These are phyloP conservation scores for Backusella sp. DNA, from an alignment of 192 early-diverging fungal species.

Conservation along the genomic window DNA sequence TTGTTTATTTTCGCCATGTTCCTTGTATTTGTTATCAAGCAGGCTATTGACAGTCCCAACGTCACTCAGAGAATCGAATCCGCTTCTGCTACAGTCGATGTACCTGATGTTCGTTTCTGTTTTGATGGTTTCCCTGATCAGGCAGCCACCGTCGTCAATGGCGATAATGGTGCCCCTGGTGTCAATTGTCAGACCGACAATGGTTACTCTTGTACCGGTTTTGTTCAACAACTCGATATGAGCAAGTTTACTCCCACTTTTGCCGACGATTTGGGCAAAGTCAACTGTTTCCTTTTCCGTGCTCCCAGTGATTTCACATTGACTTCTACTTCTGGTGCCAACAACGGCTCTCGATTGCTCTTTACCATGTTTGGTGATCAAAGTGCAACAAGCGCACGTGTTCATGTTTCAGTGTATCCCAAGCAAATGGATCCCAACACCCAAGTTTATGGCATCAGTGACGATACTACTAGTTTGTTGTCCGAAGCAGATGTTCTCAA, in stretches of 20 bases:
- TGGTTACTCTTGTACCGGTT: constrained; percentile 24
- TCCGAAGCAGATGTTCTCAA: constrained; percentile 15
- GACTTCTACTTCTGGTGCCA: constrained; percentile 28
- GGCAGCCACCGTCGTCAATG: not conserved
- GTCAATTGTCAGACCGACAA: constrained; percentile 29
- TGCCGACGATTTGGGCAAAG: constrained; percentile 26
- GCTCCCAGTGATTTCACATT: constrained; percentile 23
- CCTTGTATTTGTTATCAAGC: constrained; percentile 31
- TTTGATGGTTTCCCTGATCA: constrained; percentile 29
- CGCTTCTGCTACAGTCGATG: constrained; percentile 23
- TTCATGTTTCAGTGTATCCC: constrained; percentile 34
- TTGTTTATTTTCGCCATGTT: constrained; percentile 33
- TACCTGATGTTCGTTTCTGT: constrained; percentile 39
- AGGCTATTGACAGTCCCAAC: constrained; percentile 34
- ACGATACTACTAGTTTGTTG: constrained; percentile 7
- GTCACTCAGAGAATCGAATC: constrained; percentile 31
- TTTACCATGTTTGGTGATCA: constrained; percentile 34
- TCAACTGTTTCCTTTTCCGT: constrained; percentile 33
- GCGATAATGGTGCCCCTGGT: constrained; percentile 19
- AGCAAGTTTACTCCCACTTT: constrained; percentile 27
- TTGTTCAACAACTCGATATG: constrained; percentile 25
- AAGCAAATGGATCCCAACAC: constrained; percentile 37
- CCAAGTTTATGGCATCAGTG: constrained; percentile 17
- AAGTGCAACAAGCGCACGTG: constrained; percentile 21
- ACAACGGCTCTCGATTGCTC: constrained; percentile 33